These are phyloP conservation scores for Hericium rajendrae DNA, from an alignment of 768 basidiomycete genomes.

Conservation along the genomic window DNA sequence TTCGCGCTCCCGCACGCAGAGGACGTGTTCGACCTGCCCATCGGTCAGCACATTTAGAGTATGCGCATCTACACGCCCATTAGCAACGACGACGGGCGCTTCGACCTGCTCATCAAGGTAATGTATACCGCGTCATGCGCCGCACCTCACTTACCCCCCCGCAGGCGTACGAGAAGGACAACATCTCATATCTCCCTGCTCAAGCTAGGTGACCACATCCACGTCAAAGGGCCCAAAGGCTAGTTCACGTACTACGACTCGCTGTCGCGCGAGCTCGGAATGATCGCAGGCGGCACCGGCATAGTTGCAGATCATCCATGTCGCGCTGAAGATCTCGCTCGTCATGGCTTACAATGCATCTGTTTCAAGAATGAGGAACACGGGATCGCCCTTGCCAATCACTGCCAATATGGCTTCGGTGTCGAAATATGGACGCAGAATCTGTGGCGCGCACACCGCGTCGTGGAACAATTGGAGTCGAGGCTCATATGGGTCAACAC, in stretches of 20 bases:
- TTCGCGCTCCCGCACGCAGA: constrained; percentile 69
- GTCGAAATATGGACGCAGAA: constrained; percentile 75
- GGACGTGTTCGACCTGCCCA: constrained; percentile 84
- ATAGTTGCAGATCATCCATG: constrained; percentile 98
- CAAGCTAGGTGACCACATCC: constrained; percentile 80
- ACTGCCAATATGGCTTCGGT: constrained; percentile 72
- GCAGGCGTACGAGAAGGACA: constrained; percentile 94
- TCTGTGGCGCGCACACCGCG: constrained; percentile 66
- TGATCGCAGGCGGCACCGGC: constrained; percentile 98
- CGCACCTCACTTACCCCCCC: not conserved
- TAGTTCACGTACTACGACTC: constrained; percentile 77
- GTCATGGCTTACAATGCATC: constrained; percentile 32
- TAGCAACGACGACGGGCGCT: constrained; percentile 88
- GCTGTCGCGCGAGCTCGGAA: constrained; percentile 72
- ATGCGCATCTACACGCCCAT: constrained; percentile 96
- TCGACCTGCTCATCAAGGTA: constrained; percentile 97
- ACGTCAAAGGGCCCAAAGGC: constrained; percentile 94
- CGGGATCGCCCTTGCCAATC: constrained; percentile 61
- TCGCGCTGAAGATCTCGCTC: constrained; percentile 79
- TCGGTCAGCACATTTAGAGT: constrained; percentile 94
- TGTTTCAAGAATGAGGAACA: constrained; percentile 44
- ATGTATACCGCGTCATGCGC: not conserved
- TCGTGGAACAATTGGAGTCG: constrained; percentile 29
- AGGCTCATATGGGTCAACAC: constrained; percentile 78
- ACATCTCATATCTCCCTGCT: constrained; percentile 84